Percentiles rank a stretch among this genome's conserved stretches.
phyloP scores from a whole-genome alignment of 345 rosid species.

The Linum tenue region DNA sequence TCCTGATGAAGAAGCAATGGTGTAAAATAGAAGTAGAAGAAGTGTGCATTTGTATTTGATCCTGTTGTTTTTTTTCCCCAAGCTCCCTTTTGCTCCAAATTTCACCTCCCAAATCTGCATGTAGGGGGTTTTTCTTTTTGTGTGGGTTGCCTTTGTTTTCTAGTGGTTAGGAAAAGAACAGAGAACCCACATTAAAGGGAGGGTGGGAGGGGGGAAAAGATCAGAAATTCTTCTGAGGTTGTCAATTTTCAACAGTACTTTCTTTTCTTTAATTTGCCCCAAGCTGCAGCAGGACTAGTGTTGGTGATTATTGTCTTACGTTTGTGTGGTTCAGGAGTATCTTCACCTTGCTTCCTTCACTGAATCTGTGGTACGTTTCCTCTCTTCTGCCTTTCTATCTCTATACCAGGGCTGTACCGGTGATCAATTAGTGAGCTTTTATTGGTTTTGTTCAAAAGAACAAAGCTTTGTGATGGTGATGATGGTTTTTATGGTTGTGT shows the following conservation, averaged over 20 bases:
- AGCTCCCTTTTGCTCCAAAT: background rate
- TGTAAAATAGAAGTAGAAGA: background rate
- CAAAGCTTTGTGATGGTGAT: too few species aligned
- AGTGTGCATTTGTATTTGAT: background rate
- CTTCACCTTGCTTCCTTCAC: too few species aligned
- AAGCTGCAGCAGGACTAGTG: background rate
- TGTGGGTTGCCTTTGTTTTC: background rate
- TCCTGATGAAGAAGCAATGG: background rate
- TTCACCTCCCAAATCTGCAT: background rate
- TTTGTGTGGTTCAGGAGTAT: background rate
- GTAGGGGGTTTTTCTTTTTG: background rate
- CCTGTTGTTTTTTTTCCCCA: background rate
- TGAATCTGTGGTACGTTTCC: background rate
- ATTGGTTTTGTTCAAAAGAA: too few species aligned
- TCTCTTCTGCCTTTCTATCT: background rate
- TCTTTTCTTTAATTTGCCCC: background rate
- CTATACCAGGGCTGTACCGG: background rate
- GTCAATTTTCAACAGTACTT: background rate
- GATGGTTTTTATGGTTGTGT: too few species aligned
- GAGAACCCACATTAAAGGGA: background rate
- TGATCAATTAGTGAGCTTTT: too few species aligned
- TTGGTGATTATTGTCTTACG: background rate
- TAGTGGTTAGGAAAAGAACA: background rate
- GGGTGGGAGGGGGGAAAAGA: too few species aligned
- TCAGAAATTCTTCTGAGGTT: background rate